Evolutionary conservation across 441 rosid genomes (phyloP).

Genomic region (Gossypium lobatum): DNA sequence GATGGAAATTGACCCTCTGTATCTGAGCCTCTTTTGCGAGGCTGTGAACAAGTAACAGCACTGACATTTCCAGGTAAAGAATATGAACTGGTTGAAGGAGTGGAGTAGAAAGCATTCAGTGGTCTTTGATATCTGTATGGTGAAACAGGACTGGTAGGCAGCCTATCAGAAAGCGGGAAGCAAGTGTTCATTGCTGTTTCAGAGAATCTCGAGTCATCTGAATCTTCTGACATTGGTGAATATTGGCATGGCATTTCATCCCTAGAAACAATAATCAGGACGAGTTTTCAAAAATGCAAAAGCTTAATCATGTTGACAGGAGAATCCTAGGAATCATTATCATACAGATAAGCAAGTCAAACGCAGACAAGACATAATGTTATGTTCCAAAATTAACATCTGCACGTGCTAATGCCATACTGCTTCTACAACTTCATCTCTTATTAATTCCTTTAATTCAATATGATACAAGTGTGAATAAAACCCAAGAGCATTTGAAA

Average conservation of each 20-base stretch:
- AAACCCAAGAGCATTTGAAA: background rate
- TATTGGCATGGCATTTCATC: slow-evolving; percentile 80
- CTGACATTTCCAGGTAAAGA: slow-evolving; percentile 28
- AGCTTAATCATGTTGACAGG: background rate
- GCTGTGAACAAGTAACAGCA: slow-evolving; percentile 34
- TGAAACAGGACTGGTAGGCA: slow-evolving; percentile 81
- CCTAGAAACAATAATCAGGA: slow-evolving; percentile 32
- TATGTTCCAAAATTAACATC: background rate
- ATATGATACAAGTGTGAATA: background rate
- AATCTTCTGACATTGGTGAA: slow-evolving; percentile 98
- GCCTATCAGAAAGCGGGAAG: slow-evolving; percentile 63
- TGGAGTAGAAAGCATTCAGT: slow-evolving; percentile 33
- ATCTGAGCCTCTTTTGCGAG: slow-evolving; percentile 75
- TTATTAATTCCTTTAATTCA: background rate
- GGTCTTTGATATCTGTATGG: slow-evolving; percentile 66
- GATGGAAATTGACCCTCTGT: slow-evolving; percentile 91
- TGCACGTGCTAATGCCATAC: background rate
- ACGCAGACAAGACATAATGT: background rate
- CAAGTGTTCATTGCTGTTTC: slow-evolving; percentile 45
- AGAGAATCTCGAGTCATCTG: slow-evolving; percentile 59
- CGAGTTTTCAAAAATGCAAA: background rate
- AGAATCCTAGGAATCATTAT: background rate
- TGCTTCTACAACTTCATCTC: background rate
- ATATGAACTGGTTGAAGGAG: slow-evolving; percentile 30
- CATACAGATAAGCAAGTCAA: background rate